Conservation (phyloP, 2,329 filamentous ascomycete species). For the Dothistroma septosporum region DNA sequence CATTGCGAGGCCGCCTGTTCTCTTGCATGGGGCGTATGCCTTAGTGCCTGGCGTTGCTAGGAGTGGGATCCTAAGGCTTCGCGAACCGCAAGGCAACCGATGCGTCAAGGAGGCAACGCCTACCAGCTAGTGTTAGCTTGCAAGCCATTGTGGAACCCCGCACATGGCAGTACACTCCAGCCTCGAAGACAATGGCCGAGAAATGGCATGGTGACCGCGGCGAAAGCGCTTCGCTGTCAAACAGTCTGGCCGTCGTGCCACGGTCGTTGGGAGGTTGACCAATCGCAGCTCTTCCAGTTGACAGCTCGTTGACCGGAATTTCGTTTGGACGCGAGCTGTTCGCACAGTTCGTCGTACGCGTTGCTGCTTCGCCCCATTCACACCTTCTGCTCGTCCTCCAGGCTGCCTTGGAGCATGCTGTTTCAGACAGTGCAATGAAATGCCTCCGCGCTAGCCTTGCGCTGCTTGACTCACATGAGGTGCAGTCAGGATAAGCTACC, state of each 20-base stretch:
- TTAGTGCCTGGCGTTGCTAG: slow-evolving; percentile 2
- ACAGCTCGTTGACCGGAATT: not conserved
- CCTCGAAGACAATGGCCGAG: not conserved
- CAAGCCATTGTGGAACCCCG: slow-evolving; percentile 7
- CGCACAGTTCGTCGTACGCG: not conserved
- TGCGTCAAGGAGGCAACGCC: slow-evolving; percentile 2
- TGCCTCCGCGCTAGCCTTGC: not conserved
- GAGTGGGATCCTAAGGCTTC: not conserved
- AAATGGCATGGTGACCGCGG: not conserved
- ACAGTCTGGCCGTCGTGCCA: not conserved
- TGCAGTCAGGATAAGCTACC: slow-evolving; percentile 1
- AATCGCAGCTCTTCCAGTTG: not conserved
- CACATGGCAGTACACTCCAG: not conserved
- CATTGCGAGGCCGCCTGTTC: not conserved
- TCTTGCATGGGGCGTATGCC: slow-evolving; percentile 4
- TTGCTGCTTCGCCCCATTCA: slow-evolving; percentile 4
- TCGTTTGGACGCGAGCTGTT: not conserved
- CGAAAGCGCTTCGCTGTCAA: not conserved
- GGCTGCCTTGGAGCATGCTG: not conserved
- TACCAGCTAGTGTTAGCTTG: slow-evolving; percentile 1
- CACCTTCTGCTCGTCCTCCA: not conserved
- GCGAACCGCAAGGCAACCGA: slow-evolving; percentile 8
- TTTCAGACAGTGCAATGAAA: not conserved
- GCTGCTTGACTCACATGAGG: not conserved
- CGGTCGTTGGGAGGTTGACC: not conserved